Evolutionary conservation across 139 green algal genomes (phyloP), one percentile per base, ranked within the genome.

Genomic region (Coelastrella sp.): DNA sequence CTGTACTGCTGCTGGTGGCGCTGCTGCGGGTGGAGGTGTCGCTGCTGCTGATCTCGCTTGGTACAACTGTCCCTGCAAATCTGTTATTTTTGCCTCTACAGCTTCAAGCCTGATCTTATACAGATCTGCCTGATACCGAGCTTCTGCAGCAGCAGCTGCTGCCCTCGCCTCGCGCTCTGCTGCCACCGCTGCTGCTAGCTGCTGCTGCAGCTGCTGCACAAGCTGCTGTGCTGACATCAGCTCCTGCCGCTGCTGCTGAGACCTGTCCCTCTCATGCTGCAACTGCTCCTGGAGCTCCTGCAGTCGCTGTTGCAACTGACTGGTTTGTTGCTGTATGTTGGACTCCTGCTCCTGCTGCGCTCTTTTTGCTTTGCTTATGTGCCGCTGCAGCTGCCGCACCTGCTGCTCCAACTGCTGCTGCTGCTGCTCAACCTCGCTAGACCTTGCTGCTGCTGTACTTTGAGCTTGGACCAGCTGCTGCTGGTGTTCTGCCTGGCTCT

Each of bases 141-240:
- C 78, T 61, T 84, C 78, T 56, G 78, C 56, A 71, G 76, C 32
- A 83, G 76, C 76, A 23, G 22, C 10, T 7, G 23, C 32, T 59
- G 32, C 54, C 58, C 19, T 61, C 56, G 57, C 57, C 57, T 84
- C 47, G 16, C 23, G 54, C 57, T 10, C 54, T 13, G 11, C 61
- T 23, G 54, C 78, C 16, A 56, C 56, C 56, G n/a, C 17, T 56
- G 56, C 54, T 71, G 78, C 57, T 56, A 57, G 54, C 57, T 66
- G 17, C 56, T 66, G 78, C 54, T 84, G 76, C 76, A 83, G 76
- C 13, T 83, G 76, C 47, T 83, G 76, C 23, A 83, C 19, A 10
- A 64, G 76, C 76, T 83, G 76, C 32, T 83, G 76, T 10, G 78
- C 58, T 14, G 56, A 56, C 11, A n/a, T 57, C 54, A 71, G 78